Evolutionary conservation across 1,284 basidiomycete genomes (phyloP), one percentile per base, ranked within the genome.

Genomic region (Rhodotorula mucilaginosa): DNA sequence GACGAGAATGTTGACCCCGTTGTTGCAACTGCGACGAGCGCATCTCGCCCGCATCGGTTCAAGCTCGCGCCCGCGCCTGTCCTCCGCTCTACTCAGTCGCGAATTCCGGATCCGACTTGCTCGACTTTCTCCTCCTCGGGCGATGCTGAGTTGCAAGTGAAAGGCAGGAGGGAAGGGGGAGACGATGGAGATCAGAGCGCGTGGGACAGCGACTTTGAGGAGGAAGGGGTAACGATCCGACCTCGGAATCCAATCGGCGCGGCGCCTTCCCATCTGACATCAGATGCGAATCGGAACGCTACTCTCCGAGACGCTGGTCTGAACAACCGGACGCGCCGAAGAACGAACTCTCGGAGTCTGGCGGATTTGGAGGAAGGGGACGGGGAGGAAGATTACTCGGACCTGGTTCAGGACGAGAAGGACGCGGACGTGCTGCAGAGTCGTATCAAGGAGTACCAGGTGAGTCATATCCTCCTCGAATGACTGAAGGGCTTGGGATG

Each of bases 121-220:
- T 34, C 34, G 8, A 34, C 34, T 34, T 8, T 34, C 34, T 7
- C 34, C 34, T 34, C 34, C 34, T 7, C 39, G 39, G 39, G 12
- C 39, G 12, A 10, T 44, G 8, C 39, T 44, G 8, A 8, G 12
- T 2, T 10, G 26, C 26, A 19, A 15, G 13, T 48, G 75, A n/a
- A 70, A 74, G 44, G 64, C 76, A 46, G 73, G 69, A 52, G 75
- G 18, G 39, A 78, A 58, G 80, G 91, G 80, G 90, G 90, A 74
- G 89, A 92, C 78, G 92, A 44, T 10, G 39, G 39, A 2, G 39
- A 13, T 44, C 39, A 88, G 16, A 92, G 96, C 80, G 95, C 94
- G 74, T 98, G 96, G 94, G 96, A 99, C 79, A 91, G 93, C 76
- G 96, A 99, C 80, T 99, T 98, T 79, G 93, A 94, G 78, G 93